phyloP scores from a whole-genome alignment of 225 moss, liverwort and hornwort genomes.

The Lunularia cruciata region DNA sequence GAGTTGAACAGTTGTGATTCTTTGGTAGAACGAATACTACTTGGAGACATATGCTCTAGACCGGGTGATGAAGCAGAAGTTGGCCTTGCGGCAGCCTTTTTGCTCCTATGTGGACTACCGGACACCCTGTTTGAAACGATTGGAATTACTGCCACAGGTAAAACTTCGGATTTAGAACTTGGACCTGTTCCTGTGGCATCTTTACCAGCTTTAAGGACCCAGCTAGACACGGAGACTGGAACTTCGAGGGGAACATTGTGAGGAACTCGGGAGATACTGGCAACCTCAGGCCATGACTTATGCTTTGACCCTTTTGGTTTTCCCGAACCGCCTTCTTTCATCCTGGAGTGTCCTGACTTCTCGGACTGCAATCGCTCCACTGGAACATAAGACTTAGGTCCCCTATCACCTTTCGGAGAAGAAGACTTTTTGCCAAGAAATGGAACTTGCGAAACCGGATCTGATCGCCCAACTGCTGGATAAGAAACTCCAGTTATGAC shows the following conservation, averaged over 20 bases:
- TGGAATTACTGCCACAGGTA: slow-evolving; percentile 14
- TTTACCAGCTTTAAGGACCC: slow-evolving; percentile 13
- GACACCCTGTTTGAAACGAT: neutral
- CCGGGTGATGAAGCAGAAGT: neutral
- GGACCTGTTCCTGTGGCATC: slow-evolving; percentile 6
- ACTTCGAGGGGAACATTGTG: slow-evolving; percentile 12
- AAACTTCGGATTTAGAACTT: slow-evolving; percentile 2
- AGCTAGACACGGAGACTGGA: slow-evolving; percentile 20
- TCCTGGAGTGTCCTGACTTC: slow-evolving; percentile 10
- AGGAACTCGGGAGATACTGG: slow-evolving; percentile 2
- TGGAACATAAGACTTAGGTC: neutral
- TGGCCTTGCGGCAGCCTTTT: neutral
- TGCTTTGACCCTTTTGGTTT: slow-evolving; percentile 10
- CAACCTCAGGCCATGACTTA: slow-evolving; percentile 13
- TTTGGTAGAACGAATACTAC: neutral
- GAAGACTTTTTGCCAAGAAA: slow-evolving; percentile 8
- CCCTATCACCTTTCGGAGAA: neutral
- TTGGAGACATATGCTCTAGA: neutral
- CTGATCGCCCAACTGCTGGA: slow-evolving; percentile 6
- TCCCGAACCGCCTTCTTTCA: slow-evolving; percentile 1
- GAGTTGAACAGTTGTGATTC: neutral
- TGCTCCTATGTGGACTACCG: slow-evolving; percentile 9
- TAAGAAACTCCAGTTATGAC: slow-evolving; percentile 27
- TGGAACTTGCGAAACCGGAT: neutral
- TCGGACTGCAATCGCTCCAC: slow-evolving; percentile 18